Evolutionary conservation across 192 early-diverging fungal species (phyloP).

Genomic region (Coemansia sp.): DNA sequence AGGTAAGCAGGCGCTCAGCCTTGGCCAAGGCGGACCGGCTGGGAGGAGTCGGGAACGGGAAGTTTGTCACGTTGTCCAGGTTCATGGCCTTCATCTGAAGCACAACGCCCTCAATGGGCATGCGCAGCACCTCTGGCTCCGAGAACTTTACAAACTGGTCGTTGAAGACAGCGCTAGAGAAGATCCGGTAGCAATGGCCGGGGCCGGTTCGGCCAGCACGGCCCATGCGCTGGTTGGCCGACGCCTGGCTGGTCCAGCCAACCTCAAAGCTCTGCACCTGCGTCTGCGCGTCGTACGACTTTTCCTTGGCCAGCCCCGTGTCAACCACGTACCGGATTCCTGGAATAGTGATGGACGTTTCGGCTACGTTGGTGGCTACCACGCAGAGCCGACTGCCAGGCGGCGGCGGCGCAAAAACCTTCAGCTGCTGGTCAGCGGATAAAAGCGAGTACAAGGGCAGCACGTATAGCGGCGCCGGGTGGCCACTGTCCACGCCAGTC

Average conservation of each 20-base stretch:
- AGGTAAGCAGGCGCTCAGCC: constrained; percentile 76
- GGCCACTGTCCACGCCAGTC: constrained; percentile 32
- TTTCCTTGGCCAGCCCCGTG: constrained; percentile 89
- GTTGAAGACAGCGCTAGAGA: constrained; percentile 88
- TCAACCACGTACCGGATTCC: constrained; percentile 94
- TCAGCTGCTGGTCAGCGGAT: constrained; percentile 84
- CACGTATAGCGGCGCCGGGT: constrained; percentile 73
- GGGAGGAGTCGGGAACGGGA: constrained; percentile 97
- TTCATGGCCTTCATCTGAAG: constrained; percentile 98
- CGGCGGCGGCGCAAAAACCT: constrained; percentile 86
- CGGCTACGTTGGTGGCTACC: constrained; percentile 97
- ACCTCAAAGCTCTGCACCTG: constrained; percentile 88
- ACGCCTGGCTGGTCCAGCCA: constrained; percentile 90
- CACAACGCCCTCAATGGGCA: constrained; percentile 95
- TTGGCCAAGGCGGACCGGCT: constrained; percentile 62
- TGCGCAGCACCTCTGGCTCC: constrained; percentile 84
- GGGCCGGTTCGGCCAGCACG: constrained; percentile 94
- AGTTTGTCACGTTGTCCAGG: constrained; percentile 89
- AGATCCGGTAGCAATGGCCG: constrained; percentile 95
- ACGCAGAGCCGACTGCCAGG: constrained; percentile 86
- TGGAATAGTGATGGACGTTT: constrained; percentile 96
- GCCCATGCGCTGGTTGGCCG: constrained; percentile 91
- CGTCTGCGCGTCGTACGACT: constrained; percentile 76
- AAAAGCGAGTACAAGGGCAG: constrained; percentile 96
- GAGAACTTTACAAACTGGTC: constrained; percentile 84